Conservation (phyloP, 2,329 filamentous ascomycete species). For the Penicillium sp. region DNA sequence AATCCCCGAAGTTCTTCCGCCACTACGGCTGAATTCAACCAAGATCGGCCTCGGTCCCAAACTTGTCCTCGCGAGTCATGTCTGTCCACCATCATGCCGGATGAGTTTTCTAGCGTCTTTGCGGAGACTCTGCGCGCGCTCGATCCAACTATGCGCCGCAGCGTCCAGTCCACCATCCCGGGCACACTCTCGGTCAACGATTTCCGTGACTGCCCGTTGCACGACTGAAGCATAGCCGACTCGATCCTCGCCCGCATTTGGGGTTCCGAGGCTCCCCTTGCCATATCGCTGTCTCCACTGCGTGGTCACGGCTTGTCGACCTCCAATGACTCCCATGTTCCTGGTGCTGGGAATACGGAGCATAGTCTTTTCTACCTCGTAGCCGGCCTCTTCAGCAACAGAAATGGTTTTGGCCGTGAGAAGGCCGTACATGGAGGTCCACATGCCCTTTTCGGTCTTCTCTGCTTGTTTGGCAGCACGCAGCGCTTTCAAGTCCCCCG, state of each 20-base stretch:
- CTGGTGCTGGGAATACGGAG: slow-evolving; percentile 87
- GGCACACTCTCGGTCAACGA: slow-evolving; percentile 53
- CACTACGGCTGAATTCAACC: background rate
- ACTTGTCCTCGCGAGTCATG: background rate
- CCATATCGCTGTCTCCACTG: slow-evolving; percentile 7
- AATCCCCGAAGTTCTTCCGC: slow-evolving; percentile 3
- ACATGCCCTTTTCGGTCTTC: slow-evolving; percentile 27
- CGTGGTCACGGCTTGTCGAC: slow-evolving; percentile 32
- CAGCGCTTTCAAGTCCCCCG: slow-evolving; percentile 39
- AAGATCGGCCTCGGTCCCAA: background rate
- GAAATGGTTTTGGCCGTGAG: slow-evolving; percentile 71
- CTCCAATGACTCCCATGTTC: slow-evolving; percentile 74
- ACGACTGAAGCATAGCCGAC: slow-evolving; percentile 29
- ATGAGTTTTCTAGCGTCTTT: slow-evolving; percentile 41
- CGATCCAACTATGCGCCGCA: slow-evolving; percentile 48
- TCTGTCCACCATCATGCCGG: background rate
- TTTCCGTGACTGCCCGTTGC: slow-evolving; percentile 49
- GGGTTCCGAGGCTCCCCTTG: background rate
- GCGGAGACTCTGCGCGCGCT: slow-evolving; percentile 45
- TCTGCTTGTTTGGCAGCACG: slow-evolving; percentile 31
- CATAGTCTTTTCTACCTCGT: slow-evolving; percentile 72
- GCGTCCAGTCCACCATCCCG: slow-evolving; percentile 40
- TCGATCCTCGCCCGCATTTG: slow-evolving; percentile 2
- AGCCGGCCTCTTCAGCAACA: slow-evolving; percentile 67
- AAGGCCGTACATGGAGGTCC: slow-evolving; percentile 70